These are phyloP conservation scores for Zalaria sp. DNA, from an alignment of 2,329 filamentous ascomycete genomes.

Conservation along the genomic window DNA sequence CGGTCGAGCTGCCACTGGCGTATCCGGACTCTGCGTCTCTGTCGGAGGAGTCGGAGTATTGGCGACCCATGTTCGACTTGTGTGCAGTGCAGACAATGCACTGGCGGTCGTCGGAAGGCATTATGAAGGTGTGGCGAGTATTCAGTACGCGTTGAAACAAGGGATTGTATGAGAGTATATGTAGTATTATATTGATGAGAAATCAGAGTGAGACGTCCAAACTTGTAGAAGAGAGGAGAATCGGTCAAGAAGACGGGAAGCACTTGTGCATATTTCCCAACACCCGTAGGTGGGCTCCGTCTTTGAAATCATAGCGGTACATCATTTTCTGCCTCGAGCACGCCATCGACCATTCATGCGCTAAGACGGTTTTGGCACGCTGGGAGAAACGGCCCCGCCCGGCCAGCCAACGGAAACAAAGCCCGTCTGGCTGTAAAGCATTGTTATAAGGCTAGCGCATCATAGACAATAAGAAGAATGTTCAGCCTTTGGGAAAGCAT, in stretches of 20 bases:
- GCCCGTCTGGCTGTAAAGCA: too few species aligned
- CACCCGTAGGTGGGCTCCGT: slow-evolving; percentile 1
- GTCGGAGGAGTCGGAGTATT: slow-evolving; percentile 13
- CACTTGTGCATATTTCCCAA: neutral
- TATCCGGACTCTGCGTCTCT: slow-evolving; percentile 66
- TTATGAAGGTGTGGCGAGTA: neutral
- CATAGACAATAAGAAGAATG: too few species aligned
- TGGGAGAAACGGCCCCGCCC: too few species aligned
- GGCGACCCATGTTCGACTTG: neutral
- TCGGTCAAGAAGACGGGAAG: too few species aligned
- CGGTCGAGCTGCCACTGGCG: slow-evolving; percentile 52
- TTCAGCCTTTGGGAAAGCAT: too few species aligned
- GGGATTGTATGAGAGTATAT: too few species aligned
- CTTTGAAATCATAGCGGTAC: slow-evolving; percentile 4
- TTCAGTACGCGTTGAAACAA: neutral
- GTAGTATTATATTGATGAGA: too few species aligned
- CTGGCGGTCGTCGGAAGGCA: neutral
- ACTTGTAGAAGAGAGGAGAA: too few species aligned
- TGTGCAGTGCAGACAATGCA: neutral
- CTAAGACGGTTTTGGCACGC: neutral
- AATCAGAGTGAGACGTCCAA: too few species aligned
- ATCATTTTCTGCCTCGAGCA: slow-evolving; percentile 3
- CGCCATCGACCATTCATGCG: slow-evolving; percentile 1
- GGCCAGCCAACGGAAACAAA: too few species aligned
- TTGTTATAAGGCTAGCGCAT: too few species aligned